A percentile compares a stretch with the other conserved stretches of the same genome.
Evolutionary conservation across 768 basidiomycete genomes (phyloP).

Genomic region (Russula olivacea): DNA sequence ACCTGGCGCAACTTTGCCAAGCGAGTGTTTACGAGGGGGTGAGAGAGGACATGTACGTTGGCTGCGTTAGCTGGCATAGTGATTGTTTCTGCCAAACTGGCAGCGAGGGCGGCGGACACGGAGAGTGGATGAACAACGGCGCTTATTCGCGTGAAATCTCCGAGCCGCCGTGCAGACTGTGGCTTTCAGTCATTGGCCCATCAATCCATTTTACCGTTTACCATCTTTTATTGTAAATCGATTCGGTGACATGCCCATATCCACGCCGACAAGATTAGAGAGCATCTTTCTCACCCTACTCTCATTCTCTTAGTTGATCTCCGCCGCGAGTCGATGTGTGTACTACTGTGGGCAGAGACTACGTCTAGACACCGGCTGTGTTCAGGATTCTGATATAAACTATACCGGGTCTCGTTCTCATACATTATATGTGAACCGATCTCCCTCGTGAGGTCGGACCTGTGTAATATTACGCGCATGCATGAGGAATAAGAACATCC

Average conservation of each 20-base stretch:
- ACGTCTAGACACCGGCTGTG: neutral
- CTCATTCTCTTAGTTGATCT: neutral
- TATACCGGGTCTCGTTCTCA: neutral
- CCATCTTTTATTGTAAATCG: too few relatives aligned
- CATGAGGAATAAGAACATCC: neutral
- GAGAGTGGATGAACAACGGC: neutral
- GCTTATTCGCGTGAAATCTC: neutral
- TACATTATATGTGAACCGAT: neutral
- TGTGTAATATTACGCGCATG: neutral
- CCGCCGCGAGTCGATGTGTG: neutral
- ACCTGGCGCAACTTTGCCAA: slow-evolving; percentile 22
- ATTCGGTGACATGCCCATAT: neutral
- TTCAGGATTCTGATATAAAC: neutral
- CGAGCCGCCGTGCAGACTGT: neutral
- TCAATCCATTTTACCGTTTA: too few relatives aligned
- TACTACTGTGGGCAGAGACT: neutral
- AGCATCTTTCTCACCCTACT: neutral
- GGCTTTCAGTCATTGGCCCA: too few relatives aligned
- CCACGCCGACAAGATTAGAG: neutral
- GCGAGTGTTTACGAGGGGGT: slow-evolving; percentile 24
- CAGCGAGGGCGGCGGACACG: neutral
- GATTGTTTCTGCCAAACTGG: neutral
- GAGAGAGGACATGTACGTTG: slow-evolving; percentile 22
- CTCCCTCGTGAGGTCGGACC: neutral
- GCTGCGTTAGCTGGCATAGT: slow-evolving; percentile 14